These are phyloP conservation scores for Ulmus americana DNA, from an alignment of 331 rosid genomes.

Conservation along the genomic window DNA sequence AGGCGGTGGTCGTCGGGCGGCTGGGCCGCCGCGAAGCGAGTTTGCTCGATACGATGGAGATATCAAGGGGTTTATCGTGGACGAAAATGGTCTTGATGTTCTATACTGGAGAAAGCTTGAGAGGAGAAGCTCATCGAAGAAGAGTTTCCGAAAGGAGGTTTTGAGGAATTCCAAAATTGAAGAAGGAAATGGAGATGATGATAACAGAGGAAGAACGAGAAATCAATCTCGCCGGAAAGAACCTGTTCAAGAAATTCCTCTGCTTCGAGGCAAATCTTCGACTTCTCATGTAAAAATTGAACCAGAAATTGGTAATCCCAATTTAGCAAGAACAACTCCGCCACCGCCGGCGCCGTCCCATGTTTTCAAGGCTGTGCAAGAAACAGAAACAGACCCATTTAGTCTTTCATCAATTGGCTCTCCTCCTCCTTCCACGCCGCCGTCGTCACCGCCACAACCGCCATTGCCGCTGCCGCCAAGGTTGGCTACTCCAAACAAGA, in stretches of 20 bases:
- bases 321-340: slow-evolving; percentile 5
- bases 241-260: slow-evolving; percentile 49
- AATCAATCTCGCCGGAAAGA: slow-evolving; percentile 12
- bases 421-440: slow-evolving; percentile 33
- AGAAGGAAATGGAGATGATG: slow-evolving; percentile 13
- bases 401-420: slow-evolving; percentile 27
- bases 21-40: slow-evolving; percentile 28
- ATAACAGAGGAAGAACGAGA: not conserved
- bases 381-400: slow-evolving; percentile 14
- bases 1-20: not conserved
- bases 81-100: slow-evolving; percentile 91
- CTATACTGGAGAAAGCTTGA: slow-evolving; percentile 78
- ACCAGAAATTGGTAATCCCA: slow-evolving; percentile 26
- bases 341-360: slow-evolving; percentile 4
- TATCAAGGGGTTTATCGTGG: slow-evolving; percentile 68
- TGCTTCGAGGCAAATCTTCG: slow-evolving; percentile 77
- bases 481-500: slow-evolving; percentile 2
- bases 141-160: slow-evolving; percentile 32
- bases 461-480: slow-evolving; percentile 27
- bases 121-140: slow-evolving; percentile 27
- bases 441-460: slow-evolving; percentile 14
- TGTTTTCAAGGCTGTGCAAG: slow-evolving; percentile 13
- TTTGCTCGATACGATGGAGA: slow-evolving; percentile 47
- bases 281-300: slow-evolving; percentile 43
- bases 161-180: slow-evolving; percentile 3